Conservation (phyloP, 2,329 filamentous ascomycete genomes). For the Bipolaris bicolor region DNA sequence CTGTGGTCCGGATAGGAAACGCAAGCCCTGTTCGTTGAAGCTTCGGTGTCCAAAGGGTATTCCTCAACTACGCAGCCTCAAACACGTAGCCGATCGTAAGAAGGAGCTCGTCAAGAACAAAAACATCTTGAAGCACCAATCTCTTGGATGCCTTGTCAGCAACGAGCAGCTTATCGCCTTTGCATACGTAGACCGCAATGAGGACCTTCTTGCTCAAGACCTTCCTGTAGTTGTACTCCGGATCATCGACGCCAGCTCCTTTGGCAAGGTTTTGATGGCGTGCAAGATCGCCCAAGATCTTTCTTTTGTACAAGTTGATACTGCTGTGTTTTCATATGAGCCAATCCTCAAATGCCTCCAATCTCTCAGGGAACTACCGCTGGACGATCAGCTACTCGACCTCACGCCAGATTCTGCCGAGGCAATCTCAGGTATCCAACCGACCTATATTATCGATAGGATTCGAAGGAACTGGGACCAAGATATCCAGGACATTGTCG, state of each 20-base stretch:
- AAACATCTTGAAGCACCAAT: constrained; percentile 63
- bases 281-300: constrained; percentile 39
- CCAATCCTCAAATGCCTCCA: constrained; percentile 68
- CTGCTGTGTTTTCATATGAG: constrained; percentile 71
- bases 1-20: constrained; percentile 40
- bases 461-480: constrained; percentile 26
- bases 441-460: constrained; percentile 28
- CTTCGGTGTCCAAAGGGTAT: constrained; percentile 55
- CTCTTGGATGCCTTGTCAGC: constrained; percentile 66
- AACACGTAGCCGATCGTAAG: constrained; percentile 43
- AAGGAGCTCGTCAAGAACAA: constrained; percentile 54
- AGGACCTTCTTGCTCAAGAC: constrained; percentile 48
- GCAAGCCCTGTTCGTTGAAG: constrained; percentile 47
- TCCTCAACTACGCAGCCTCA: constrained; percentile 48
- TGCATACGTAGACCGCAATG: constrained; percentile 62
- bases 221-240: constrained; percentile 60
- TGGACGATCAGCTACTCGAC: constrained; percentile 61
- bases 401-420: constrained; percentile 21
- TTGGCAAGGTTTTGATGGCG: constrained; percentile 55
- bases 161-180: constrained; percentile 64
- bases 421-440: constrained; percentile 32
- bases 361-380: constrained; percentile 60
- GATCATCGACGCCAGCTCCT: constrained; percentile 55
- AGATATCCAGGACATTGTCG: constrained; percentile 30
- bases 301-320: constrained; percentile 66